Percentiles rank a stretch among this genome's conserved stretches.
Evolutionary conservation across 106 monocot species (phyloP).

Genomic region (Agapanthus africanus): DNA sequence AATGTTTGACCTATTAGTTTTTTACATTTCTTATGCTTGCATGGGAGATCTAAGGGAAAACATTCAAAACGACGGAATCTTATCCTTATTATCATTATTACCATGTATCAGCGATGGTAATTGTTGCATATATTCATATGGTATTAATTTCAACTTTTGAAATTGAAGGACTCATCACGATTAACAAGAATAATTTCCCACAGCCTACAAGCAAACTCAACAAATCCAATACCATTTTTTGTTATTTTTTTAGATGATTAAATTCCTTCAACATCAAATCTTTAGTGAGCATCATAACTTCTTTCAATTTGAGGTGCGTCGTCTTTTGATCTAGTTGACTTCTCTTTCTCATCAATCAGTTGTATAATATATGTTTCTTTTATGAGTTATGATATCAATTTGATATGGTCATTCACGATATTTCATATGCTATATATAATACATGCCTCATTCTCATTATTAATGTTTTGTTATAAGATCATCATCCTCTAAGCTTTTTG

Average conservation of each 20-base stretch:
- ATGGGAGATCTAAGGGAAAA: background rate
- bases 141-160: background rate
- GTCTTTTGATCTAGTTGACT: constrained; percentile 1
- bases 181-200: background rate
- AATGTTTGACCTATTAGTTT: background rate
- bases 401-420: background rate
- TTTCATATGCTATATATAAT: background rate
- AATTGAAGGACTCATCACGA: background rate
- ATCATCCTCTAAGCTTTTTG: too few relatives aligned
- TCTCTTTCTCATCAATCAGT: background rate
- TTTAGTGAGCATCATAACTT: too few relatives aligned
- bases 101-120: too few relatives aligned
- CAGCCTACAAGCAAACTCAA: background rate
- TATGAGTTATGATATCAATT: background rate
- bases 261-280: background rate
- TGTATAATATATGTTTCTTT: background rate
- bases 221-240: background rate
- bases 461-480: background rate
- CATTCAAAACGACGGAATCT: background rate
- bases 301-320: background rate
- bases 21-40: background rate
- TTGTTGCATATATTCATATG: background rate
- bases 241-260: background rate
- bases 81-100: background rate
- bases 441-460: background rate